Base-by-base conservation (phyloP, 129 eudicot species). In the Rutidosis leptorrhynchoides region DNA sequence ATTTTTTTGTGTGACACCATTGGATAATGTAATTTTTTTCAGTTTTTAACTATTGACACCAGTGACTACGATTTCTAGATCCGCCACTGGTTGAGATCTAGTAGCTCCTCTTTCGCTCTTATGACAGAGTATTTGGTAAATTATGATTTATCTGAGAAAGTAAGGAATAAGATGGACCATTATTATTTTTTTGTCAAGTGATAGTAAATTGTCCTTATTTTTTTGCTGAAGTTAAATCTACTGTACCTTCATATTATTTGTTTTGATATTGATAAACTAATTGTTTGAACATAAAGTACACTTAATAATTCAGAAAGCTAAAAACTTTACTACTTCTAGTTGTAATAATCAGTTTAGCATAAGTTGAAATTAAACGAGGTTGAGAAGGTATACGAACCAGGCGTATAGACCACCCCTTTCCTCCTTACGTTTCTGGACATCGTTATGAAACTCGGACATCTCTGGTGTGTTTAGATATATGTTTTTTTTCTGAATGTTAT, bases 371-470 rank as follows among this genome's bases (percentile, higher is more conserved):
- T 4, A 3, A 63, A 54, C 3, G 11, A 16, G 23, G 59, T 26
- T 29, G 21, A 56, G 71, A 64, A 59, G 33, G 66, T 35, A 45
- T 28, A 64, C 75, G 21, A 17, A 83, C 88, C 83, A 79, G 27
- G 80, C 73, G 66, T 77, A 80, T 15, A 80, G 60, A 57, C 72
- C 65, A 3, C 85, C 80, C 49, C 77, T 66, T 24, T 79, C 82
- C 69, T 83, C 82, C 17, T 69, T 77, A 7, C 58, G 77, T 29
- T 62, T 62, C 32, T 81, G 78, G 32, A 73, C 63, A 51, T 52
- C 68, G 8, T 74, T 81, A 27, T 32, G 54, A 61, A 73, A 73
- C 84, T 70, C 75, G 9, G 75, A 70, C 79, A 76, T 74, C n/a
- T 54, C 52, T 46, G 48, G 53, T 8, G 2, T 49, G 64, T 55